Evolutionary conservation across 2,329 filamentous ascomycete genomes (phyloP).

Genomic region (Aspergillus transmontanensis): DNA sequence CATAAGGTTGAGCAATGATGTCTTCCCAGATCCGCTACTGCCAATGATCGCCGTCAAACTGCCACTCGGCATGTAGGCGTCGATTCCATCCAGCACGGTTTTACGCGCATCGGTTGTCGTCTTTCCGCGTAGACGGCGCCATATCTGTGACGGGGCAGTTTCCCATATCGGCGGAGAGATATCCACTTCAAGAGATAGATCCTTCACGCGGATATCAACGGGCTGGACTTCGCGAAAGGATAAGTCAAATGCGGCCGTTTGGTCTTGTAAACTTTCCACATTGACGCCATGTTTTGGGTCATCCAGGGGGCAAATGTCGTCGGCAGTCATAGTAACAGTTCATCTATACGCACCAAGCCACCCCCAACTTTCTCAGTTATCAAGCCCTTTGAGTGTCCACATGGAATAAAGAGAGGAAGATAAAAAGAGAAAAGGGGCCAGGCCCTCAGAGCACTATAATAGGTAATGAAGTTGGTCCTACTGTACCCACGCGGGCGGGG

Average conservation of each 20-base stretch:
- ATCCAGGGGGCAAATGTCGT: slow-evolving; percentile 4
- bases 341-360: not conserved
- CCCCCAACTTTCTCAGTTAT: not conserved
- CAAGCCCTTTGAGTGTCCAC: slow-evolving; percentile 5
- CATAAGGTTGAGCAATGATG: slow-evolving; percentile 70
- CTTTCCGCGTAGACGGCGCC: slow-evolving; percentile 32
- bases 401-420: slow-evolving; percentile 17
- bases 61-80: slow-evolving; percentile 65
- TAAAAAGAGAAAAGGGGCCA: not conserved
- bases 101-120: slow-evolving; percentile 34
- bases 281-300: slow-evolving; percentile 11
- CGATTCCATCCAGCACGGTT: slow-evolving; percentile 63
- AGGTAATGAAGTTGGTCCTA: not conserved
- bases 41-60: slow-evolving; percentile 76
- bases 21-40: slow-evolving; percentile 73
- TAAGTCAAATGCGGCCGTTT: slow-evolving; percentile 28
- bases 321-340: not conserved
- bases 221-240: slow-evolving; percentile 44
- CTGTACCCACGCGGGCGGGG: not conserved
- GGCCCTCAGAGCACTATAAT: not conserved
- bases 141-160: slow-evolving; percentile 34
- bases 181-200: slow-evolving; percentile 37
- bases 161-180: slow-evolving; percentile 37
- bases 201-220: slow-evolving; percentile 41
- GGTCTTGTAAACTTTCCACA: slow-evolving; percentile 14